These are phyloP conservation scores for Venturia asperata DNA, from an alignment of 2,329 filamentous ascomycete species.

Conservation along the genomic window DNA sequence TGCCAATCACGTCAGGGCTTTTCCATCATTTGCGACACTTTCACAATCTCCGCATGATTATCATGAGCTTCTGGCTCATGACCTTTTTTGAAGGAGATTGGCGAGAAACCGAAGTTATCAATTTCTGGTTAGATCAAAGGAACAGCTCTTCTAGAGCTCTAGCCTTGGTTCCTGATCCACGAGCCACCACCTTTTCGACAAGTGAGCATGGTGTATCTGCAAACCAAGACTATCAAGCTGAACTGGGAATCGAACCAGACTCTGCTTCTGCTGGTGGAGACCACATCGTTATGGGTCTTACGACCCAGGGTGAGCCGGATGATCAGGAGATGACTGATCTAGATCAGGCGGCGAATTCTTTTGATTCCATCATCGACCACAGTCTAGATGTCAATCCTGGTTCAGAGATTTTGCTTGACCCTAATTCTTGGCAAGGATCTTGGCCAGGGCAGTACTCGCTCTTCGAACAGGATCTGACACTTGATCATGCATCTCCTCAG, in stretches of 20 bases:
- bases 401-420: neutral
- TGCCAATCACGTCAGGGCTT: conserved; percentile 33
- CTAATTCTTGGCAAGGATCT: neutral
- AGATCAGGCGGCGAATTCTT: neutral
- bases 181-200: neutral
- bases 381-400: neutral
- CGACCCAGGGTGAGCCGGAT: neutral
- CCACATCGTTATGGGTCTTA: neutral
- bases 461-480: neutral
- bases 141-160: conserved; percentile 35
- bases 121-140: conserved; percentile 38
- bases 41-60: conserved; percentile 36
- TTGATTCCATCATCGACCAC: no score
- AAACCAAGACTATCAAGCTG: neutral
- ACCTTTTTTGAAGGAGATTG: conserved; percentile 23
- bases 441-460: neutral
- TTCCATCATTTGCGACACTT: conserved; percentile 37
- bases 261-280: neutral
- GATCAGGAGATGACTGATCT: conserved; percentile 4
- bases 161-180: conserved; percentile 13
- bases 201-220: neutral
- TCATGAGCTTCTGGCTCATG: conserved; percentile 38
- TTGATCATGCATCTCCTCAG: neutral
- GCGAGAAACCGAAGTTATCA: conserved; percentile 16
- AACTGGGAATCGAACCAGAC: neutral